Conservation (phyloP, 495 filamentous ascomycete genomes). For the Podospora didyma region DNA sequence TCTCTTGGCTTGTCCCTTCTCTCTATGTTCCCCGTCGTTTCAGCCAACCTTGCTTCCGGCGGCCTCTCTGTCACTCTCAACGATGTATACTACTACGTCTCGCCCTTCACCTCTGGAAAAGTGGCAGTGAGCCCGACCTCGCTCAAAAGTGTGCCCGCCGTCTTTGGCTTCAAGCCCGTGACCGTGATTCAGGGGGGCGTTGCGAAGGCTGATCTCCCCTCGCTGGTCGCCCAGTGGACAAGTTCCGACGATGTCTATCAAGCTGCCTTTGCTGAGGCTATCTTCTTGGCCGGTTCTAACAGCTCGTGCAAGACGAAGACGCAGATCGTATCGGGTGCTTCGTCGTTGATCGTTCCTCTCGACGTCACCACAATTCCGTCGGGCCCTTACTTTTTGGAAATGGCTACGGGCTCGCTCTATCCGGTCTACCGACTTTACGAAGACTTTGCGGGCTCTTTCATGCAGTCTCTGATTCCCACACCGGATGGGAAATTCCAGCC, state of each 20-base stretch:
- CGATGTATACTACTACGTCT: constrained; percentile 40
- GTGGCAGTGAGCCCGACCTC: constrained; percentile 8
- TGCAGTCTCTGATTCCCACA: constrained; percentile 29
- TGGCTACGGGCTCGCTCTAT: constrained; percentile 32
- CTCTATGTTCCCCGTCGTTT: not conserved
- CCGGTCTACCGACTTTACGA: constrained; percentile 40
- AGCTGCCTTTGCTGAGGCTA: constrained; percentile 30
- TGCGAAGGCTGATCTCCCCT: constrained; percentile 15
- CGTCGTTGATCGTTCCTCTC: constrained; percentile 19
- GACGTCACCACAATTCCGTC: constrained; percentile 28
- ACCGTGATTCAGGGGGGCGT: constrained; percentile 34
- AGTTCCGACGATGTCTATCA: constrained; percentile 42
- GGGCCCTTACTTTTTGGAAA: constrained; percentile 47
- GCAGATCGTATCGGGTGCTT: constrained; percentile 1
- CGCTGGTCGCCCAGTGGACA: constrained; percentile 26
- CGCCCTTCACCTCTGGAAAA: constrained; percentile 24
- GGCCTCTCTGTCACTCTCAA: constrained; percentile 40
- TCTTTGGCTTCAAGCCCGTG: constrained; percentile 33
- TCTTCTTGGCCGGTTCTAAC: constrained; percentile 17
- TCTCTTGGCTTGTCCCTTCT: constrained; percentile 10
- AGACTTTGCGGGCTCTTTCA: constrained; percentile 38
- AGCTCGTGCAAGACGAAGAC: constrained; percentile 4
- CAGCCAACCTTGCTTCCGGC: constrained; percentile 24
- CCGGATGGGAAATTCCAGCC: constrained; percentile 35
- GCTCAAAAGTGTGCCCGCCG: constrained; percentile 1